These are phyloP conservation scores for Tylopilus felleus DNA, from an alignment of 768 basidiomycete species.

Conservation along the genomic window DNA sequence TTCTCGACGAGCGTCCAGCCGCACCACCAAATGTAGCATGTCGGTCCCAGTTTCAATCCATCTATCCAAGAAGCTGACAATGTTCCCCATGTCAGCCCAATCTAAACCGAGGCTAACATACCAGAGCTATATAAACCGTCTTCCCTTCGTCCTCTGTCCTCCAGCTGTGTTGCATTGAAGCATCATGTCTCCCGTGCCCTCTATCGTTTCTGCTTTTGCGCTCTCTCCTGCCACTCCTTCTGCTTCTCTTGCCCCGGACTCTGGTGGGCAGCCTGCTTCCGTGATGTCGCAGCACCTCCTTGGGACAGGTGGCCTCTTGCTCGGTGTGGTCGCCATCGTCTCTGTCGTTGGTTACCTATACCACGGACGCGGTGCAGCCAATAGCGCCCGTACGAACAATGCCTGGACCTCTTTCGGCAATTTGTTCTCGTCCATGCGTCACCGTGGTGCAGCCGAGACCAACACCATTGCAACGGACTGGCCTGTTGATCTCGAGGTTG, in stretches of 20 bases:
- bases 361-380: constrained; percentile 2
- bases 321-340: constrained; percentile 11
- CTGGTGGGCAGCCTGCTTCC: neutral
- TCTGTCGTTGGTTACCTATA: constrained; percentile 15
- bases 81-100: neutral
- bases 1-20: too few species aligned
- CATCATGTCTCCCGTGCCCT: constrained; percentile 18
- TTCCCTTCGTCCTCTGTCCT: neutral
- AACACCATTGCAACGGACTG: neutral
- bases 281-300: neutral
- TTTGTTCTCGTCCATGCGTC: constrained; percentile 9
- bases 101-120: constrained; percentile 7
- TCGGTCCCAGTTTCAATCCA: neutral
- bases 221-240: constrained; percentile 3
- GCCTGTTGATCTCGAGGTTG: constrained; percentile 8
- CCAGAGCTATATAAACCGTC: neutral
- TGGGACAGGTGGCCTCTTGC: constrained; percentile 14
- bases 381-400: neutral
- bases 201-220: constrained; percentile 9
- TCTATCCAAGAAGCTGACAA: constrained; percentile 9
- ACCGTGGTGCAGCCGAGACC: neutral
- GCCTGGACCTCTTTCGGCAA: constrained; percentile 5
- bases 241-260: neutral
- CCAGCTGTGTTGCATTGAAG: neutral
- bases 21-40: neutral